Evolutionary conservation across 768 basidiomycete genomes (phyloP).

Genomic region (Auriscalpium microsporum): DNA sequence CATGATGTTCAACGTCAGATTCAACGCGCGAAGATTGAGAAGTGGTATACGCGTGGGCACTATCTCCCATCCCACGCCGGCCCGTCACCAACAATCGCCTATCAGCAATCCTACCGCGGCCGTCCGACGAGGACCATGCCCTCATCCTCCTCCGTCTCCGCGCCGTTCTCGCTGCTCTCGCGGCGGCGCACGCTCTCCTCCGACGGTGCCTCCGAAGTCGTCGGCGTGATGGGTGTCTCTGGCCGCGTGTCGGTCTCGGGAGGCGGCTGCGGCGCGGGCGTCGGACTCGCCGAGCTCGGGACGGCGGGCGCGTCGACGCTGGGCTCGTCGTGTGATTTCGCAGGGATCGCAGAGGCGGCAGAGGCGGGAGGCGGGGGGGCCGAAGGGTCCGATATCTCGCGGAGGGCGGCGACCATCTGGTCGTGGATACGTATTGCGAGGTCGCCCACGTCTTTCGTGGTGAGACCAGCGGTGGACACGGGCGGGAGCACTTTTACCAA

Average conservation of each 20-base stretch:
- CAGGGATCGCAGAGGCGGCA: neutral
- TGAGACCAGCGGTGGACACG: conserved; percentile 65
- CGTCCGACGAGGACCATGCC: conserved; percentile 73
- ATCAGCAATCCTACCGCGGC: conserved; percentile 24
- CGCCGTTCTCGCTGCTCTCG: conserved; percentile 59
- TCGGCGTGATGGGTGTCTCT: conserved; percentile 14
- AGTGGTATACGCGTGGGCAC: neutral
- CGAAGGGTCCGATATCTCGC: conserved; percentile 61
- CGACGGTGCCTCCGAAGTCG: conserved; percentile 23
- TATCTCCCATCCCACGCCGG: too few species aligned
- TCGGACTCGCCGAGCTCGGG: neutral
- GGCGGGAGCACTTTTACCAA: conserved; percentile 75
- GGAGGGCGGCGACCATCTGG: conserved; percentile 71
- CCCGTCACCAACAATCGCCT: neutral
- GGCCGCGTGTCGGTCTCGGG: conserved; percentile 6
- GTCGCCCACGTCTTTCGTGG: conserved; percentile 56
- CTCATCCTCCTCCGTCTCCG: conserved; percentile 78
- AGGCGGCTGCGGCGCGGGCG: neutral
- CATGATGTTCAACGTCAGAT: too few species aligned
- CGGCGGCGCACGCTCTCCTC: conserved; percentile 35
- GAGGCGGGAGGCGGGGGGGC: conserved; percentile 24
- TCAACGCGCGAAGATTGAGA: neutral
- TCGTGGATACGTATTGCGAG: conserved; percentile 63
- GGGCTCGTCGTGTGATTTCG: neutral
- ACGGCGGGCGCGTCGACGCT: neutral